These are phyloP conservation scores for Cladophialophora immunda DNA, from an alignment of 2,329 filamentous ascomycete genomes.

Conservation along the genomic window DNA sequence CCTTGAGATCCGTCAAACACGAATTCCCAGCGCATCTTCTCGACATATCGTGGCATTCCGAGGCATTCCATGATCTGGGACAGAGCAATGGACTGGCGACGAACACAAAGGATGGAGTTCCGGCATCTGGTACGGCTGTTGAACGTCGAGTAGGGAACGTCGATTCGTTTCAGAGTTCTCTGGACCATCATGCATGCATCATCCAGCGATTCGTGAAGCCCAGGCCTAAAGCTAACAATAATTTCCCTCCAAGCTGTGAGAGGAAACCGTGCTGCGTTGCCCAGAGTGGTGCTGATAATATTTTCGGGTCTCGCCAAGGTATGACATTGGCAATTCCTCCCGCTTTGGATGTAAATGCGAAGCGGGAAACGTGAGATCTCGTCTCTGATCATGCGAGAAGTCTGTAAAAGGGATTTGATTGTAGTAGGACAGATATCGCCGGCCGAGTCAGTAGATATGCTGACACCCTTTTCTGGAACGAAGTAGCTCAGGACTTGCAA, in stretches of 20 bases:
- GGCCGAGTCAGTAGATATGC: not conserved
- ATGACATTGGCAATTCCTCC: not conserved
- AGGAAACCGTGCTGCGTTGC: not conserved
- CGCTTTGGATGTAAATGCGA: not conserved
- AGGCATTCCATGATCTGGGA: not conserved
- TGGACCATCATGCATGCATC: not conserved
- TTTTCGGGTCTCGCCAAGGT: not conserved
- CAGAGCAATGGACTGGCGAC: not conserved
- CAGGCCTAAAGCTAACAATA: not conserved
- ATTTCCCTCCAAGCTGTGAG: not conserved
- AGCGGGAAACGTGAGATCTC: not conserved
- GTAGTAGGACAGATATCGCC: not conserved
- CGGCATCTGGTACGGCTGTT: not conserved
- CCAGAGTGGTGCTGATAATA: not conserved
- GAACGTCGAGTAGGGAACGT: not conserved
- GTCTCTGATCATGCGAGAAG: not conserved
- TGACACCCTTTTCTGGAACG: not conserved
- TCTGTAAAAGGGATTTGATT: not conserved
- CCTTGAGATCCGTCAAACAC: not conserved
- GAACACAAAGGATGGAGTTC: not conserved
- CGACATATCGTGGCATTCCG: not conserved
- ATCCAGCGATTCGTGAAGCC: not conserved
- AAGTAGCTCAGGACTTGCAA: not conserved
- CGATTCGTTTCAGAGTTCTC: not conserved
- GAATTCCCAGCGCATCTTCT: not conserved